Conservation (phyloP, 129 eudicot genomes). For the Lactuca saligna region DNA sequence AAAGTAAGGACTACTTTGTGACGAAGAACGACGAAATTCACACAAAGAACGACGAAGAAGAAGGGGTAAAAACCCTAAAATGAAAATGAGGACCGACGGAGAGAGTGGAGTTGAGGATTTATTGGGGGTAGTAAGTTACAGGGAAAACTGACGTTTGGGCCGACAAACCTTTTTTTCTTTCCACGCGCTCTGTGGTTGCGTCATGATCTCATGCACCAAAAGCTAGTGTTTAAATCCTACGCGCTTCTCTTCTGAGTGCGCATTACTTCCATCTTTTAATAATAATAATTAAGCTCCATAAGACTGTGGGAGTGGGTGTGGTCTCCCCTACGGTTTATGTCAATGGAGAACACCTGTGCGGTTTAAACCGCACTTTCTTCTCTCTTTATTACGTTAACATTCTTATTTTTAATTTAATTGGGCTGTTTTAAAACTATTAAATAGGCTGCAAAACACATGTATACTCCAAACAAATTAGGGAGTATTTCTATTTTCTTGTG, state of each 20-base stretch:
- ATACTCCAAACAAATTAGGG: too few relatives aligned
- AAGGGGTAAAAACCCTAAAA: constrained; percentile 29
- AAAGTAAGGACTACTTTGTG: neutral
- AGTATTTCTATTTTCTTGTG: too few relatives aligned
- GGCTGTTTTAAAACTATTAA: too few relatives aligned
- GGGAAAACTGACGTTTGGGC: constrained; percentile 7
- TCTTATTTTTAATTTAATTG: too few relatives aligned
- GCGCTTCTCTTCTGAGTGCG: neutral
- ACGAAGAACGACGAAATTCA: constrained; percentile 4
- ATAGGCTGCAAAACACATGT: too few relatives aligned
- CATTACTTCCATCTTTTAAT: neutral
- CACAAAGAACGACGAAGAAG: neutral
- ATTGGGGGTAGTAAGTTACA: constrained; percentile 19
- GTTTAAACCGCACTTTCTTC: too few relatives aligned
- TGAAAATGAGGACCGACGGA: constrained; percentile 10
- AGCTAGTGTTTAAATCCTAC: neutral
- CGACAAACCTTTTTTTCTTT: neutral
- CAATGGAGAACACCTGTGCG: too few relatives aligned
- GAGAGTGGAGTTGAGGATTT: constrained; percentile 25
- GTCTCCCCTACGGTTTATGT: too few relatives aligned
- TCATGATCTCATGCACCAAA: neutral
- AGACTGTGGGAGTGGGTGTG: too few relatives aligned
- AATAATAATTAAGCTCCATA: too few relatives aligned
- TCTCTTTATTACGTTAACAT: too few relatives aligned
- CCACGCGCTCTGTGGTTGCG: constrained; percentile 18